These are phyloP conservation scores for Extremus antarcticus DNA, from an alignment of 495 filamentous ascomycete species.

Conservation along the genomic window DNA sequence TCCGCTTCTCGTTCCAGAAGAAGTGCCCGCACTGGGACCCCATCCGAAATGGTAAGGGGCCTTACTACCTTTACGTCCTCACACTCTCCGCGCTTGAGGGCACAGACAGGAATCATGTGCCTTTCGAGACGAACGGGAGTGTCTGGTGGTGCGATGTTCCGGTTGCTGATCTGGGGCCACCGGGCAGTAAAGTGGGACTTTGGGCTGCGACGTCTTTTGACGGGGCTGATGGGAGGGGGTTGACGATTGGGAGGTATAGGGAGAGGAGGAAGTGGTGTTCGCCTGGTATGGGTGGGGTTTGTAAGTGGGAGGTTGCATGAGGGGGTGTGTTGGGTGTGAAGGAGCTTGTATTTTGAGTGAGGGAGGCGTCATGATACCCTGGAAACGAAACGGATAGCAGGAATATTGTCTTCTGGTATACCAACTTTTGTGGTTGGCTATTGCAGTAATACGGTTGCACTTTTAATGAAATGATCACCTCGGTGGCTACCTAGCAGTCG, in stretches of 20 bases:
- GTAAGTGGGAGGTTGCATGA: conserved; percentile 60
- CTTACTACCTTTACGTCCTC: conserved; percentile 55
- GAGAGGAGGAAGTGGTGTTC: conserved; percentile 45
- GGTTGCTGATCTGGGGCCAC: conserved; percentile 50
- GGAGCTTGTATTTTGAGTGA: too few species aligned
- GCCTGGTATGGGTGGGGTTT: conserved; percentile 52
- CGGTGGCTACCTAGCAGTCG: not conserved
- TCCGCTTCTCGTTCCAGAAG: conserved; percentile 64
- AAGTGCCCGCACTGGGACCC: conserved; percentile 71
- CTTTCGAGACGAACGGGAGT: conserved; percentile 54
- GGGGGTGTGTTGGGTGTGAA: not conserved
- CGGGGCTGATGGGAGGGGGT: conserved; percentile 53
- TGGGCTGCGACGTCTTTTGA: conserved; percentile 54
- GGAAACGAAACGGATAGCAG: too few species aligned
- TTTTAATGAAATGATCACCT: not conserved
- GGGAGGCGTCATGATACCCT: not conserved
- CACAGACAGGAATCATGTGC: conserved; percentile 50
- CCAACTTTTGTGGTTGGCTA: too few species aligned
- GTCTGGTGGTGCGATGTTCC: conserved; percentile 68
- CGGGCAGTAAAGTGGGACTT: conserved; percentile 54
- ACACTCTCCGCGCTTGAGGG: conserved; percentile 56
- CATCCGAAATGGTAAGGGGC: conserved; percentile 49
- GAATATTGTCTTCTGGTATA: too few species aligned
- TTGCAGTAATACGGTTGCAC: not conserved
- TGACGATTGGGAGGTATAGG: conserved; percentile 56